Percentiles rank a stretch among this genome's conserved stretches.
Conservation (phyloP, 2,329 filamentous ascomycete species). For the Pseudogymnoascus sp. region DNA sequence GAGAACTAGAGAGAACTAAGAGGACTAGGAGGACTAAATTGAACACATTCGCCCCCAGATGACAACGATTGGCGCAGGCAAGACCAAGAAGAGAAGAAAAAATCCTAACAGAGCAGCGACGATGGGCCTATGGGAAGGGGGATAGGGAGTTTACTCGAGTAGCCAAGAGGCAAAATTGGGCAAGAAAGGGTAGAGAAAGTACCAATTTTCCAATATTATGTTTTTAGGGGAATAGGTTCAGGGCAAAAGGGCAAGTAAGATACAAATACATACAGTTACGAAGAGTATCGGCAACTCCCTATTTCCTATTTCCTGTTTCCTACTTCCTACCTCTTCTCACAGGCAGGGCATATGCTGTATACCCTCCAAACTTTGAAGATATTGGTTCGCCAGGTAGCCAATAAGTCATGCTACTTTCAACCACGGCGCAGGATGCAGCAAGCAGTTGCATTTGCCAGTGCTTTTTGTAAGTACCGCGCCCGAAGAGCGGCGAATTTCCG, state of each 20-base stretch:
- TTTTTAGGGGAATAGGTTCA: not conserved
- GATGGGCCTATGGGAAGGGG: constrained; percentile 3
- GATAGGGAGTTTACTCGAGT: not conserved
- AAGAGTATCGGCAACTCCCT: no score
- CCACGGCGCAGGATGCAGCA: not conserved
- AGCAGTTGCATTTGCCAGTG: no score
- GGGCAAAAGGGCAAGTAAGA: not conserved
- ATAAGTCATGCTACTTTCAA: constrained; percentile 6
- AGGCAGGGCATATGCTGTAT: not conserved
- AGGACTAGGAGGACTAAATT: not conserved
- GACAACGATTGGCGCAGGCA: not conserved
- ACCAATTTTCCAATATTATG: not conserved
- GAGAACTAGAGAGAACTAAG: constrained; percentile 3
- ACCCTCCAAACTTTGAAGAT: not conserved
- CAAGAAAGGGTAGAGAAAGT: not conserved
- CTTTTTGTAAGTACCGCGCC: not conserved
- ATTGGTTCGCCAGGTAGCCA: not conserved
- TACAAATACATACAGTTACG: not conserved
- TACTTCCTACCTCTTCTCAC: not conserved
- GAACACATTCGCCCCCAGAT: not conserved
- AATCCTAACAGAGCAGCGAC: not conserved
- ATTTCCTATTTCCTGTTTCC: not conserved
- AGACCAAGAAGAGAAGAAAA: constrained; percentile 4
- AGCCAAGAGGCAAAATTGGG: constrained; percentile 1
- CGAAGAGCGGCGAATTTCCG: constrained; percentile 1